Conservation (phyloP, 139 green algal species). For the Micractinium conductrix region DNA sequence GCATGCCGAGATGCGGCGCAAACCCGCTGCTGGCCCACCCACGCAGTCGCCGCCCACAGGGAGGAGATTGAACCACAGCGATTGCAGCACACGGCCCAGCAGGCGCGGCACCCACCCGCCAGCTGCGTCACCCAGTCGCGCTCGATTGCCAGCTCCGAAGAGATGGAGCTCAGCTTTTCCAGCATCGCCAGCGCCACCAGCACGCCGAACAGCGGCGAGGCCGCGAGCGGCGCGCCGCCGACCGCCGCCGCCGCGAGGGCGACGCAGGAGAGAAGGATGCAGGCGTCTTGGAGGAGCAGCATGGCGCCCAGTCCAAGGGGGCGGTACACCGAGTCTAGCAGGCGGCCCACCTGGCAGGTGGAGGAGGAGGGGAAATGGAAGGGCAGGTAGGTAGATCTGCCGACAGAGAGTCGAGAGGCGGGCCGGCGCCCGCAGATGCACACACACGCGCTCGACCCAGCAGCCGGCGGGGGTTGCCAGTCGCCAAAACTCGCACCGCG, state of each 20-base stretch:
- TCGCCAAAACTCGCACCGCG: too few relatives aligned
- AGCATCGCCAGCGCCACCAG: slow-evolving; percentile 39
- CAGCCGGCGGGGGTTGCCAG: too few relatives aligned
- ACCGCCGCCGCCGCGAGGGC: slow-evolving; percentile 13
- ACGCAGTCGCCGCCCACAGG: too few relatives aligned
- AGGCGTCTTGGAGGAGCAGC: slow-evolving; percentile 33
- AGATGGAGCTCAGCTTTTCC: slow-evolving; percentile 29
- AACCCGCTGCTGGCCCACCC: too few relatives aligned
- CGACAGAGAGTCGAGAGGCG: too few relatives aligned
- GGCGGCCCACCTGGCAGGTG: slow-evolving; percentile 9
- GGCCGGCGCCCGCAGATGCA: too few relatives aligned
- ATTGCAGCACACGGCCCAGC: too few relatives aligned
- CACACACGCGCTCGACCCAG: too few relatives aligned
- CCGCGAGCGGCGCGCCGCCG: not conserved
- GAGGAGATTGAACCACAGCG: too few relatives aligned
- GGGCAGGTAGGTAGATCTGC: too few relatives aligned
- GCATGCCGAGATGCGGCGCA: too few relatives aligned
- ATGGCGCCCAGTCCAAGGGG: slow-evolving; percentile 38
- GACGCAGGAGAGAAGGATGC: slow-evolving; percentile 39
- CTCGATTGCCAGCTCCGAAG: slow-evolving; percentile 57
- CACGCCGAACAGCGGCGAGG: slow-evolving; percentile 36
- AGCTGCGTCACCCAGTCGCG: slow-evolving; percentile 56
- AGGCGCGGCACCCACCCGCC: slow-evolving; percentile 4
- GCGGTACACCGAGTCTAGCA: slow-evolving; percentile 41
- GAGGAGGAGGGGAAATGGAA: too few relatives aligned